Percentiles rank a stretch among this genome's conserved stretches.
Conservation (phyloP, 176 grass and related monocot genomes). For the Cymbopogon citratus region DNA sequence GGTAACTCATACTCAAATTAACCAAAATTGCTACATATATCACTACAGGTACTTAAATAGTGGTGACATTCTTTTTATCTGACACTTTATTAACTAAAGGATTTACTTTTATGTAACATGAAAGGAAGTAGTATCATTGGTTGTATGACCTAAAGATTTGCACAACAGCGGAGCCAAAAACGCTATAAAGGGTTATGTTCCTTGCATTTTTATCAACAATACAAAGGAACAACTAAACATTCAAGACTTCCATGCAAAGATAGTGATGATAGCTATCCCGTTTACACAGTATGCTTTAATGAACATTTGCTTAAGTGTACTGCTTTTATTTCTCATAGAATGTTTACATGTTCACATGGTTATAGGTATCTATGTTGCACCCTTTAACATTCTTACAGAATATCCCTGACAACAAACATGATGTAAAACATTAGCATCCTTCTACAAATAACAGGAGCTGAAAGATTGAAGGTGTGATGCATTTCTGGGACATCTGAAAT, state of each 20-base stretch:
- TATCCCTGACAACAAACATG: not conserved
- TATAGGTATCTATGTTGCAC: not conserved
- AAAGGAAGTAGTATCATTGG: not conserved
- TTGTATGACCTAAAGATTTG: not conserved
- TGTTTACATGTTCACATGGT: no score
- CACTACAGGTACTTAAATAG: not conserved
- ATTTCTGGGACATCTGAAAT: not conserved
- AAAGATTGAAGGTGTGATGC: not conserved
- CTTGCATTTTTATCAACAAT: not conserved
- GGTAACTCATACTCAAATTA: not conserved
- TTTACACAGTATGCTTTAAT: not conserved
- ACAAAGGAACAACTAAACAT: not conserved
- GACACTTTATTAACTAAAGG: not conserved
- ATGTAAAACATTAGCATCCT: not conserved
- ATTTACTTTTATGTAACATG: not conserved
- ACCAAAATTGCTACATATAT: not conserved
- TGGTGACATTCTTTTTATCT: not conserved
- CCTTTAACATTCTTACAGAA: not conserved
- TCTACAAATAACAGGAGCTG: not conserved
- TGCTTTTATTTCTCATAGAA: not conserved
- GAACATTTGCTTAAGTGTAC: not conserved
- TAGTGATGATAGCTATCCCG: not conserved
- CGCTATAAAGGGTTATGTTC: no score
- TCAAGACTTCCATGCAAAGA: not conserved
- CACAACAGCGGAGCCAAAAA: not conserved